These are phyloP conservation scores for Salinomyces thailandicus DNA, from an alignment of 2,329 filamentous ascomycete species.

Conservation along the genomic window DNA sequence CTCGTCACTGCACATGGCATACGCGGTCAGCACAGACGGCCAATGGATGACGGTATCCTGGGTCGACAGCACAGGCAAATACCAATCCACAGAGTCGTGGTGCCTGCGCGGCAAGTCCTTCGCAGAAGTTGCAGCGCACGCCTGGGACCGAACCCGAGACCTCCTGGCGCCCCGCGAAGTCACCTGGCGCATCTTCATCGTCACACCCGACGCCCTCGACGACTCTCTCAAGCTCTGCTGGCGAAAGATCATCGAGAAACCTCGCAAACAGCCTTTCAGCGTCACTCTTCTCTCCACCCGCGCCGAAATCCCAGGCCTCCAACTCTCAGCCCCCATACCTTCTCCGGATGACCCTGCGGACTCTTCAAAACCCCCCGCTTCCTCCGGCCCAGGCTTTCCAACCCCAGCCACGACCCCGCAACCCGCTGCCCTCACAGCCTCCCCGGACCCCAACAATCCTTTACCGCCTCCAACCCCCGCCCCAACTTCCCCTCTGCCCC, in stretches of 20 bases:
- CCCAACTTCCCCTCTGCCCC: constrained; percentile 37
- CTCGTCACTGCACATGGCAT: constrained; percentile 69
- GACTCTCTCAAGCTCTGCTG: constrained; percentile 14
- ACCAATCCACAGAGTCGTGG: constrained; percentile 64
- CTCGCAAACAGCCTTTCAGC: constrained; percentile 24
- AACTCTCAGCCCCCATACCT: constrained; percentile 10
- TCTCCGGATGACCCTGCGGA: constrained; percentile 1
- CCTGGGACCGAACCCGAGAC: constrained; percentile 65
- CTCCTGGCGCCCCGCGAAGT: constrained; percentile 60
- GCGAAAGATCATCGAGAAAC: constrained; percentile 16
- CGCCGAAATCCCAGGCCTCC: constrained; percentile 10
- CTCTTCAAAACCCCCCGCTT: neutral
- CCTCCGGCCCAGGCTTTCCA: constrained; percentile 17
- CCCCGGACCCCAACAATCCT: constrained; percentile 19
- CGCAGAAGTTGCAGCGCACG: constrained; percentile 57
- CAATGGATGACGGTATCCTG: constrained; percentile 71
- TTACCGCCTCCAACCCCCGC: constrained; percentile 32
- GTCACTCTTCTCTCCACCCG: constrained; percentile 19
- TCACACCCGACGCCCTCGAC: constrained; percentile 23
- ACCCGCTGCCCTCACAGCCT: constrained; percentile 18
- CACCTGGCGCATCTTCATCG: constrained; percentile 67
- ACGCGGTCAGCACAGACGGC: constrained; percentile 63
- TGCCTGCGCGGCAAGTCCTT: constrained; percentile 55
- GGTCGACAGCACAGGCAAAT: constrained; percentile 66
- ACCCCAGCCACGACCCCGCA: constrained; percentile 59